Base-by-base conservation (phyloP, 164 flowering plant genomes). In the Vitis rupestris region DNA sequence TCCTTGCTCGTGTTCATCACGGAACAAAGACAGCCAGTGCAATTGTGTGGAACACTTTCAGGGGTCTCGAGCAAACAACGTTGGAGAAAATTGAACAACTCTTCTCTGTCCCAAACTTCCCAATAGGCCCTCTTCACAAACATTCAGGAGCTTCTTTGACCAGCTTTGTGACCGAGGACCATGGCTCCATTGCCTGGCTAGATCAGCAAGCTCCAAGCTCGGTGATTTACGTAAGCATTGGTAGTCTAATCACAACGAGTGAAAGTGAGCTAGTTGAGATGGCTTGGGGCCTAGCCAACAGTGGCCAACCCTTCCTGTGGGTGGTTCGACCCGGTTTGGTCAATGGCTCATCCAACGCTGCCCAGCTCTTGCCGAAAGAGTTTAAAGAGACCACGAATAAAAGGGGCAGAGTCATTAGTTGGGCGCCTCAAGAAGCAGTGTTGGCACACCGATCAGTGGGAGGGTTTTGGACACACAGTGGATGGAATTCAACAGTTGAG, bases 401-500 rank as follows among this genome's bases (percentile, higher is more conserved):
- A 27, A 9, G 30, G 15, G 61, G 61, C 2, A 19, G 9, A 8
- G 61, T 27, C 10, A 49, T 52, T 15, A 11, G 14, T 12, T 66
- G 69, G 69, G 59, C 60, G 9, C 69, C 69, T 7, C 69, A 66
- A 19, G 7, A 31, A 14, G 12, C 27, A 14, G 69, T 66, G 19
- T 31, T 66, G 19, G 69, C 61, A 14, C 69, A 66, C n/a, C 4
- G 16, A n/a, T 53, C 69, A 7, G 17, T 66, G 8, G 69, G 69
- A 54, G 31, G 69, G 8, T 66, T 66, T 55, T 66, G 59, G 60
- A 66, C 60, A 14, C 69, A 66, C 23, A 53, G n/a, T 31, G 69
- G 69, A 2, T 66, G 69, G 69, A 66, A 66, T n/a, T 66, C 69
- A 14, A 54, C 61, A 2, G 6, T 66, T 11, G 69, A 66, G 60